phyloP scores from a whole-genome alignment of 2,329 filamentous ascomycete genomes.

The Xylariomycetidae sp. region DNA sequence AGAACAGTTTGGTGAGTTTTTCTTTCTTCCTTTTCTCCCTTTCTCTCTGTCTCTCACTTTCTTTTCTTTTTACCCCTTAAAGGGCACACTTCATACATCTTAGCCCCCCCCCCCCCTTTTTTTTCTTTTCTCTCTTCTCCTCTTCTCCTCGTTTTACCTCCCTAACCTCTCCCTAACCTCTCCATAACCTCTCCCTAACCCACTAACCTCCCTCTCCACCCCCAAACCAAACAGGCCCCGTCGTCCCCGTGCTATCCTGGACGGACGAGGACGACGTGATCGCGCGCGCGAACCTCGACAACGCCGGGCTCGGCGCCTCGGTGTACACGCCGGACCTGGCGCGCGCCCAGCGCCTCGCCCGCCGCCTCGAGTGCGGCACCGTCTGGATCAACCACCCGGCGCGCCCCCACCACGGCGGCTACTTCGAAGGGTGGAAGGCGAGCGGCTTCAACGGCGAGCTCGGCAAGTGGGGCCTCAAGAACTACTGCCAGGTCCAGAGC shows the following conservation, averaged over 20 bases:
- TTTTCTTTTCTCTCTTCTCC: too few relatives aligned
- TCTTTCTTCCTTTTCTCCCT: too few relatives aligned
- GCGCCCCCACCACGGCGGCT: conserved; percentile 25
- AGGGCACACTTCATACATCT: too few relatives aligned
- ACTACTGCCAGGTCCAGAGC: conserved; percentile 28
- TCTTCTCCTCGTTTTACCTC: background rate
- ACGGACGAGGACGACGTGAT: conserved; percentile 56
- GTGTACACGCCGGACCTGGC: conserved; percentile 52
- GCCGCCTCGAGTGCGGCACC: conserved; percentile 50
- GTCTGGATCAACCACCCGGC: conserved; percentile 54
- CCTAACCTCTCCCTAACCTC: background rate
- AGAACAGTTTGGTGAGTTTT: conserved; percentile 55
- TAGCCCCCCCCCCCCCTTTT: too few relatives aligned
- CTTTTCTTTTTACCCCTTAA: too few relatives aligned
- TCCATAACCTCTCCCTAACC: background rate
- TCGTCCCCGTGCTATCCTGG: conserved; percentile 61
- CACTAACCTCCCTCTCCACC: too few relatives aligned
- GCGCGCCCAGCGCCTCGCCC: conserved; percentile 46
- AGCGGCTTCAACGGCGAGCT: conserved; percentile 30
- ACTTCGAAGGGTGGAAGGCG: conserved; percentile 28
- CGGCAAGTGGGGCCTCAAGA: conserved; percentile 27
- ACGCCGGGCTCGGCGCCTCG: conserved; percentile 71
- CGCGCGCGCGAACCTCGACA: conserved; percentile 79
- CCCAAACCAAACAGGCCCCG: too few relatives aligned
- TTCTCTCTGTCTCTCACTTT: too few relatives aligned